Conservation (phyloP, 345 rosid genomes). For the Hypericum androsaemum region DNA sequence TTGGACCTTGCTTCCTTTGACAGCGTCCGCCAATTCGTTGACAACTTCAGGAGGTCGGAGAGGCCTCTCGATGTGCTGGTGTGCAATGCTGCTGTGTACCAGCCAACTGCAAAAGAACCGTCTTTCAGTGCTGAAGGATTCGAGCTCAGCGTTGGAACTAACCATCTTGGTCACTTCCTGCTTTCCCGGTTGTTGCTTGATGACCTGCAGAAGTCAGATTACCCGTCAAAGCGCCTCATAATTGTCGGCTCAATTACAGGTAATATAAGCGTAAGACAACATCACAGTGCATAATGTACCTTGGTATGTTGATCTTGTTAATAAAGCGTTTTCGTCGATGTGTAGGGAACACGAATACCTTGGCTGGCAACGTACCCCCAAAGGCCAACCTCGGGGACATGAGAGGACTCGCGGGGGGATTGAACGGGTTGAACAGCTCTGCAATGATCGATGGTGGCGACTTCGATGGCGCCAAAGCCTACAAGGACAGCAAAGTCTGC, state of each 20-base stretch:
- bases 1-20: slow-evolving; percentile 88
- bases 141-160: slow-evolving; percentile 91
- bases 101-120: slow-evolving; percentile 87
- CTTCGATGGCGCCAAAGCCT: slow-evolving; percentile 92
- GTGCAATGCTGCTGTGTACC: slow-evolving; percentile 91
- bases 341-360: slow-evolving; percentile 77
- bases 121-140: slow-evolving; percentile 91
- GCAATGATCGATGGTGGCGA: slow-evolving; percentile 93
- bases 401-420: slow-evolving; percentile 82
- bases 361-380: slow-evolving; percentile 98
- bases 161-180: slow-evolving; percentile 90
- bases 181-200: slow-evolving; percentile 76
- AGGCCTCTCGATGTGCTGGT: slow-evolving; percentile 75
- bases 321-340: no score
- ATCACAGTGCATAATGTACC: no score
- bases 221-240: slow-evolving; percentile 77
- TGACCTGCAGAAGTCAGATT: slow-evolving; percentile 67
- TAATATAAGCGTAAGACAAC: no score
- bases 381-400: slow-evolving; percentile 92
- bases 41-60: slow-evolving; percentile 53
- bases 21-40: slow-evolving; percentile 82
- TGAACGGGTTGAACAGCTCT: slow-evolving; percentile 62
- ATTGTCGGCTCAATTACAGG: slow-evolving; percentile 88
- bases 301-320: no score
- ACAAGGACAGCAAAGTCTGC: slow-evolving; percentile 98